phyloP scores from a whole-genome alignment of 345 rosid genomes.

The Eucalyptus viminalis region DNA sequence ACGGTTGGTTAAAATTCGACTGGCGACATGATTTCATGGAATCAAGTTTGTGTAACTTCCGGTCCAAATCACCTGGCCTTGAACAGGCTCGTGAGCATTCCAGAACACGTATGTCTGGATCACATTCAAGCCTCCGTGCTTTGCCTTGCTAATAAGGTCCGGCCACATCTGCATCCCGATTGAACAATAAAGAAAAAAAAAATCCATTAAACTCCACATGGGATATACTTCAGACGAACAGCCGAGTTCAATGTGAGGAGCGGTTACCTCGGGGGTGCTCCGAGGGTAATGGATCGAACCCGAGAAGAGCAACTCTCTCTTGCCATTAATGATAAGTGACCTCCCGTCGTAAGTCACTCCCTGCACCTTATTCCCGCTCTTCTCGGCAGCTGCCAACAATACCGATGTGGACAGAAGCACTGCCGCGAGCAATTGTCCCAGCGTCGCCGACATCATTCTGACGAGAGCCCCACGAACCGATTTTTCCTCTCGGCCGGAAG shows the following conservation, averaged over 20 bases:
- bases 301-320: constrained; percentile 52
- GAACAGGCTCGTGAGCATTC: constrained; percentile 44
- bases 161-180: constrained; percentile 44
- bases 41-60: neutral
- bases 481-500: neutral
- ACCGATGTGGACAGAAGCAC: neutral
- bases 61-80: constrained; percentile 24
- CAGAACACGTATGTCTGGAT: constrained; percentile 56
- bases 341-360: constrained; percentile 41
- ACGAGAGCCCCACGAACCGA: neutral
- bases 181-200: neutral
- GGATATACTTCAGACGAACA: neutral
- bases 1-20: neutral
- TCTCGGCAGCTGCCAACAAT: neutral
- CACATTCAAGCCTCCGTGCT: constrained; percentile 41
- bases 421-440: neutral
- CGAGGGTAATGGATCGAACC: constrained; percentile 90
- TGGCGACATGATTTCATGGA: neutral
- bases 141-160: constrained; percentile 33
- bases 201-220: neutral
- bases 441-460: neutral
- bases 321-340: constrained; percentile 50
- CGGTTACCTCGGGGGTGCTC: constrained; percentile 50
- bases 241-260: neutral
- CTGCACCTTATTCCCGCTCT: neutral